A percentile compares a stretch with the other conserved stretches of the same genome.
These are phyloP conservation scores for Metschnikowia lochheadii DNA, from an alignment of 805 yeast genomes.

Conservation along the genomic window DNA sequence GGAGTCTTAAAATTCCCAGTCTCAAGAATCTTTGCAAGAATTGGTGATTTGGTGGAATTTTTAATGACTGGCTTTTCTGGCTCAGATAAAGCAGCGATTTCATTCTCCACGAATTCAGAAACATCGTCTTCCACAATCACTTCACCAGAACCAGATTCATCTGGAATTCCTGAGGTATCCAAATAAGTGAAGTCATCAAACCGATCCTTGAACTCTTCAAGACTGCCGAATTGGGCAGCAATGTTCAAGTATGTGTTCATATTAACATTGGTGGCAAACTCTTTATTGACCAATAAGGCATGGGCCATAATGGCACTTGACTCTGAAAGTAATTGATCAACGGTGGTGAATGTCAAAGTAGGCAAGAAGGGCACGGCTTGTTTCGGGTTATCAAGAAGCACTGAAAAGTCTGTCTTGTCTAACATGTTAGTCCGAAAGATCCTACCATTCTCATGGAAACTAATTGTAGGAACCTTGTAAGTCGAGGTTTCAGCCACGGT, in stretches of 20 bases:
- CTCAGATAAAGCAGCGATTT: not conserved
- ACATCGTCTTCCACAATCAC: not conserved
- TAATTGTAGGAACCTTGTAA: constrained; percentile 21
- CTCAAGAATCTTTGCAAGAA: constrained; percentile 11
- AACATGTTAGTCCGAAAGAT: constrained; percentile 45
- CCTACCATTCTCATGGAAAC: constrained; percentile 44
- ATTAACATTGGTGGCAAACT: constrained; percentile 37
- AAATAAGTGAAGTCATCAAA: constrained; percentile 27
- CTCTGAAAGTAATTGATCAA: constrained; percentile 57
- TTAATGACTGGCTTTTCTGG: not conserved
- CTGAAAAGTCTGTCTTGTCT: constrained; percentile 34
- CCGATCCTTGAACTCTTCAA: constrained; percentile 33
- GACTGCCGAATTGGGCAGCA: constrained; percentile 31
- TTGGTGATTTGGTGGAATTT: constrained; percentile 20
- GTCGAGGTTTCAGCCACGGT: constrained; percentile 15
- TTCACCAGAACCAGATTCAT: constrained; percentile 11
- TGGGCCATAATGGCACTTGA: constrained; percentile 72
- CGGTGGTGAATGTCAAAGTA: constrained; percentile 35
- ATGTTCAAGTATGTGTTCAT: constrained; percentile 53
- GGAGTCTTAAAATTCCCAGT: constrained; percentile 8
- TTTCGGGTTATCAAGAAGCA: constrained; percentile 5
- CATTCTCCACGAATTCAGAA: constrained; percentile 1
- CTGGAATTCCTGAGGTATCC: constrained; percentile 22
- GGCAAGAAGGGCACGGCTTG: constrained; percentile 70
- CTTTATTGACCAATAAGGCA: constrained; percentile 42